phyloP scores from a whole-genome alignment of 352 stramenopile genomes.

The Globisporangium abappressorium region DNA sequence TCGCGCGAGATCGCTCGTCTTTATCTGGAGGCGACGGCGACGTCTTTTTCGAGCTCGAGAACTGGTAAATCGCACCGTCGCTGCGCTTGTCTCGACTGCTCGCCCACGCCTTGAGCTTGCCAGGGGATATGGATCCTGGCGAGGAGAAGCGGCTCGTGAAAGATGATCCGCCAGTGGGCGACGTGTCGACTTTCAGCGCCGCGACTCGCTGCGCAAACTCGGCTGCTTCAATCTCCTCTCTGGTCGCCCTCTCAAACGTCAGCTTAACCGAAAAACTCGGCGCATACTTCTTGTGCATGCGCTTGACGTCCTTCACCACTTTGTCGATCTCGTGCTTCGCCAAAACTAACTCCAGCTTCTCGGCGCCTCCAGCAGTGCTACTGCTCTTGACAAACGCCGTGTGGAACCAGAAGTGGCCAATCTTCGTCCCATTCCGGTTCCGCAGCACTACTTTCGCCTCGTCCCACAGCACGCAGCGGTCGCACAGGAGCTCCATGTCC shows the following conservation, averaged over 20 bases:
- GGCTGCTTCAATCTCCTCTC: slow-evolving; percentile 23
- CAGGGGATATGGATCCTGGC: slow-evolving; percentile 6
- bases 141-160: slow-evolving; percentile 10
- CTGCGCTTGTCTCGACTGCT: slow-evolving; percentile 21
- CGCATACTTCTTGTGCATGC: slow-evolving; percentile 60
- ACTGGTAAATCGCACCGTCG: slow-evolving; percentile 9
- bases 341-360: slow-evolving; percentile 34
- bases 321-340: slow-evolving; percentile 73
- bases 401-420: slow-evolving; percentile 80
- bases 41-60: slow-evolving; percentile 6
- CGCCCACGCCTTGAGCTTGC: slow-evolving; percentile 18
- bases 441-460: slow-evolving; percentile 57
- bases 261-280: slow-evolving; percentile 49
- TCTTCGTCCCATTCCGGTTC: slow-evolving; percentile 31
- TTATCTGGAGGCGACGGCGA: not conserved
- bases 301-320: slow-evolving; percentile 63
- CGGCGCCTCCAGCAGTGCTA: slow-evolving; percentile 1
- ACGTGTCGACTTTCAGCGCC: slow-evolving; percentile 1
- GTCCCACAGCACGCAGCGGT: slow-evolving; percentile 53
- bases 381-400: slow-evolving; percentile 48
- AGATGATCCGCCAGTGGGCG: slow-evolving; percentile 2
- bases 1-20: slow-evolving; percentile 8
- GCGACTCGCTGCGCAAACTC: slow-evolving; percentile 10
- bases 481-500: slow-evolving; percentile 42
- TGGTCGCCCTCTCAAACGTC: slow-evolving; percentile 37